Base-by-base conservation (phyloP, 257 asterid species). In the Eucommia ulmoides region DNA sequence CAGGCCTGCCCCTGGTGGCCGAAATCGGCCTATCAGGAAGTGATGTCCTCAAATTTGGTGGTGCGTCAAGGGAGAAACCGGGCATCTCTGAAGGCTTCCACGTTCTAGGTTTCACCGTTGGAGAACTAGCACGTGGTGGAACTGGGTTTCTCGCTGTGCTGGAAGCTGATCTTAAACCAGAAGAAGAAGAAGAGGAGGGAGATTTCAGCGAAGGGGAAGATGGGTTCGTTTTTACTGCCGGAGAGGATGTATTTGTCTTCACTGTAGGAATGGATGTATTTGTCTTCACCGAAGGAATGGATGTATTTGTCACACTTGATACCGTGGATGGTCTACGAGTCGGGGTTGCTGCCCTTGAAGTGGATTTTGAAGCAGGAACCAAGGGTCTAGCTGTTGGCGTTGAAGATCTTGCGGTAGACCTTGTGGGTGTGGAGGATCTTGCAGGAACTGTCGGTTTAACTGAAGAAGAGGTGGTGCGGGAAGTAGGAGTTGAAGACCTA, bases 61-160 rank as follows among this genome's bases (percentile, higher is more conserved):
- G 99, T 19, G 75, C 88, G 55, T 86, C 95, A 50, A 79, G 93
- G 69, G 99, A 91, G 70, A 83, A 86, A 22, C 96, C 96, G 17
- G 97, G 95, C 72, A 91, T 91, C 52, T 91, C 99, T 9, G 95
- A 86, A 20, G 99, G 95, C 68, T 86, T 86, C 93, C 94, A 86
- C 25, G 86, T 81, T 68, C 74, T 75, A 38, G 96, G 93, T 59
- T 92, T 80, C 66, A 78, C 78, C 19, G 78, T 55, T 1, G 98
- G 98, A 53, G 98, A 91, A 69, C 61, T 83, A 4, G 96, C 57
- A 54, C 96, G 74, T 1, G 78, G 51, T 4, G 77, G 80, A 51
- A 48, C 70, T 0, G 86, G 70, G 53, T 85, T 77, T 59, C 73
- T 76, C 2, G 33, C 56, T 1, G 84, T 51, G 20, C 69, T 44